Evolutionary conservation across 306 rosid species (phyloP).

Genomic region (Vachellia pachyceras): DNA sequence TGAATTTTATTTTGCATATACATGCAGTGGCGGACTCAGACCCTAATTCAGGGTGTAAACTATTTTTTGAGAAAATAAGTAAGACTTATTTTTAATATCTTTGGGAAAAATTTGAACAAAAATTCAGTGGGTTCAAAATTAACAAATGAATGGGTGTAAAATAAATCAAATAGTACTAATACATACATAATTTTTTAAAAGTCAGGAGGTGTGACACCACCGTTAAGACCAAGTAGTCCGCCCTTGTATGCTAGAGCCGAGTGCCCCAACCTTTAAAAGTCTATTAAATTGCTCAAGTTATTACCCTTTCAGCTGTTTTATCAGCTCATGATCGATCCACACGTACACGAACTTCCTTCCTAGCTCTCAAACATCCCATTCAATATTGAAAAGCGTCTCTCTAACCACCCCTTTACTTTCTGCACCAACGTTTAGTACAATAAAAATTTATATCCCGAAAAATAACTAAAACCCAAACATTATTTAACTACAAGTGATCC

Average conservation of each 20-base stretch:
- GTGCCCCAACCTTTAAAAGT: background rate
- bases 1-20: background rate
- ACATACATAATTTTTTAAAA: no score
- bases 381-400: background rate
- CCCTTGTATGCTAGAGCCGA: background rate
- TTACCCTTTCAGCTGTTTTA: slow-evolving; percentile 15
- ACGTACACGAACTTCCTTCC: background rate
- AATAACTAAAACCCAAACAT: background rate
- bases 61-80: no score
- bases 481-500: background rate
- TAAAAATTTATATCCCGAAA: background rate
- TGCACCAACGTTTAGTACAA: background rate
- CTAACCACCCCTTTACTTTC: background rate
- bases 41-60: no score
- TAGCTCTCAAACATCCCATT: background rate
- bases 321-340: background rate
- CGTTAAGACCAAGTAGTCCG: no score
- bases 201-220: no score
- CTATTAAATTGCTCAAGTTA: background rate
- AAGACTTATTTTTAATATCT: no score
- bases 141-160: no score
- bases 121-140: no score
- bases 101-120: no score
- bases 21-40: no score
- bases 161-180: no score